Evolutionary conservation across 371 early-diverging fungal genomes (phyloP), one percentile per base, ranked within the genome.

Genomic region (Mucor racemosus): DNA sequence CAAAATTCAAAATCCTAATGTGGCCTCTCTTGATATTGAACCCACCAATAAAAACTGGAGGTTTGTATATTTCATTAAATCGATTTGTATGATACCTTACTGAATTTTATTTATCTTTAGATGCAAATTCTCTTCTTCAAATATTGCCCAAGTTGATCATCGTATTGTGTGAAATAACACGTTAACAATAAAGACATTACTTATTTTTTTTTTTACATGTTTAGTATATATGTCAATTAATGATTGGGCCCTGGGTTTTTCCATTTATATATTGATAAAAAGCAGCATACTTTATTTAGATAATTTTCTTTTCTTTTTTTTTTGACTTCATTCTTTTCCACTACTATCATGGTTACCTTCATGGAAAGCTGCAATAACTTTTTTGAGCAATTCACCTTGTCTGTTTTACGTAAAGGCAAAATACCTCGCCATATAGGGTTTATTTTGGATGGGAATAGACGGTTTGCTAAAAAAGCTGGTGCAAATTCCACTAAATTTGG

Each of bases 361-460:
- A 13, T 50, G 17, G 39, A 50, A n/a, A 48, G 38, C 46, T 50
- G 19, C 21, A 21, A 64, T 17, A 55, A 67, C 14, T 57, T 44
- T 11, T 33, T 73, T 15, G 65, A 73, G 58, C 66, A 70, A 58
- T 62, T 67, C 6, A 65, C 75, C 0, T 69, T 91, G 17, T 80
- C 80, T 10, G 75, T 88, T 0, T 64, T 90, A 6, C 79, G 81
- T 21, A 86, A 84, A 65, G 98, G 98, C 4, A 90, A 91, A 4
- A 86, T 98, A 21, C 99, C 99, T 2, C 76, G 85, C n/a, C 99
- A 99, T 77, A 85, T 99, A 10, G 99, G 93, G 1, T 97, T 99
- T 75, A 95, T 99, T 60, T 93, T 99, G 89, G 99, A 99, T 76
- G 99, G 99, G 9, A 99, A 99, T 84, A 84, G 99, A 64, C 89